A percentile compares a stretch with the other conserved stretches of the same genome.
Conservation (phyloP, 257 asterid species). For the Solanum sejunctum region DNA sequence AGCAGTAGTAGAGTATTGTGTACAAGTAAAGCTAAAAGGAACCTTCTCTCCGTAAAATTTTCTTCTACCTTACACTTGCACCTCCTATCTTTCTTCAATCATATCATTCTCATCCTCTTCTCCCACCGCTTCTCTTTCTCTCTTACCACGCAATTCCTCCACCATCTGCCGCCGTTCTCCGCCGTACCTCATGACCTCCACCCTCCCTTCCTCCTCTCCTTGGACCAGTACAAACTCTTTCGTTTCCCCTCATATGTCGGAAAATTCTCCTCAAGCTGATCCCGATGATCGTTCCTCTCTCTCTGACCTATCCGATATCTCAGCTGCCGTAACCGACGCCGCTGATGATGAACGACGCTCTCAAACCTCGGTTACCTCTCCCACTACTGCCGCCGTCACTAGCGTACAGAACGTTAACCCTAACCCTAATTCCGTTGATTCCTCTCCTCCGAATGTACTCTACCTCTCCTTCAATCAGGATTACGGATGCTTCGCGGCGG, state of each 20-base stretch:
- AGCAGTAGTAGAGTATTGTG: neutral
- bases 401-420: constrained; percentile 5
- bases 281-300: neutral
- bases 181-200: neutral
- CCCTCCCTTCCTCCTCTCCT: neutral
- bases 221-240: neutral
- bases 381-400: neutral
- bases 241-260: constrained; percentile 7
- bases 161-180: neutral
- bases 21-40: neutral
- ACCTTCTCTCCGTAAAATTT: neutral
- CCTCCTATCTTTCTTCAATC: neutral
- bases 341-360: neutral
- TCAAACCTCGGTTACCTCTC: neutral
- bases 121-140: neutral
- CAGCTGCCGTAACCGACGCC: neutral
- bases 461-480: constrained; percentile 92
- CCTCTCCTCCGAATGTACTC: constrained; percentile 27
- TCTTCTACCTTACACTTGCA: neutral
- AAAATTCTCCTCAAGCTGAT: neutral
- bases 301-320: neutral
- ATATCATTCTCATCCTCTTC: neutral
- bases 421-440: constrained; percentile 10
- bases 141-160: neutral
- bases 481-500: constrained; percentile 70